Conservation (phyloP, 2,329 filamentous ascomycete species). For the Aspergillus sp. region DNA sequence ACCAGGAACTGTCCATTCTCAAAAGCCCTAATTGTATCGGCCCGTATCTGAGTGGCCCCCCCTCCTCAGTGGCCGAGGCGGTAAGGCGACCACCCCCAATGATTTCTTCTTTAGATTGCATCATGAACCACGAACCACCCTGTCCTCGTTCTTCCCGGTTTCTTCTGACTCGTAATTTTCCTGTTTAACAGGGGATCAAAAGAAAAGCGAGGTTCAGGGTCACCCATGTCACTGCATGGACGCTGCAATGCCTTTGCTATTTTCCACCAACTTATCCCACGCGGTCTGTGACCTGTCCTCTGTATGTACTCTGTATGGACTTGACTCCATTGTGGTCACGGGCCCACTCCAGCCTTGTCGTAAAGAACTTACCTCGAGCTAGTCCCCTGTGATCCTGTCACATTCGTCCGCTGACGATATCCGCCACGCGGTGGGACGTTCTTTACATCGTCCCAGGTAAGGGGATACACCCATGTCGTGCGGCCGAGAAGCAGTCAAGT, state of each 20-base stretch:
- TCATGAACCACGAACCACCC: not conserved
- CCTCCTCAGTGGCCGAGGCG: not conserved
- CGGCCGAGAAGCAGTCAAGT: not conserved
- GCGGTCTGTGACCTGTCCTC: not conserved
- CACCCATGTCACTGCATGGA: no score
- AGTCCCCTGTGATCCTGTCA: not conserved
- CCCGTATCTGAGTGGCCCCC: slow-evolving; percentile 4
- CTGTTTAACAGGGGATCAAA: no score
- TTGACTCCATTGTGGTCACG: not conserved
- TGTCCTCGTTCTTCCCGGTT: not conserved
- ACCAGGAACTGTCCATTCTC: not conserved
- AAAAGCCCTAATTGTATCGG: slow-evolving; percentile 8
- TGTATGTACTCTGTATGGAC: not conserved
- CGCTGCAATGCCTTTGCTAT: no score
- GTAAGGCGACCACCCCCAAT: not conserved
- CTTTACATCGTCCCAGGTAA: not conserved
- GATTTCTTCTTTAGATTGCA: not conserved
- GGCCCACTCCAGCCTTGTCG: not conserved
- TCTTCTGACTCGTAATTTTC: not conserved
- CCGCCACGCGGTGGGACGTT: slow-evolving; percentile 7
- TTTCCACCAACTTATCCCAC: no score
- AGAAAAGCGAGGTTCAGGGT: no score
- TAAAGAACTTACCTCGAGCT: not conserved
- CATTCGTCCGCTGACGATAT: slow-evolving; percentile 4
- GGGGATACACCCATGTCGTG: not conserved